Conservation (phyloP, 2,329 filamentous ascomycete genomes). For the Colletotrichum magnum region DNA sequence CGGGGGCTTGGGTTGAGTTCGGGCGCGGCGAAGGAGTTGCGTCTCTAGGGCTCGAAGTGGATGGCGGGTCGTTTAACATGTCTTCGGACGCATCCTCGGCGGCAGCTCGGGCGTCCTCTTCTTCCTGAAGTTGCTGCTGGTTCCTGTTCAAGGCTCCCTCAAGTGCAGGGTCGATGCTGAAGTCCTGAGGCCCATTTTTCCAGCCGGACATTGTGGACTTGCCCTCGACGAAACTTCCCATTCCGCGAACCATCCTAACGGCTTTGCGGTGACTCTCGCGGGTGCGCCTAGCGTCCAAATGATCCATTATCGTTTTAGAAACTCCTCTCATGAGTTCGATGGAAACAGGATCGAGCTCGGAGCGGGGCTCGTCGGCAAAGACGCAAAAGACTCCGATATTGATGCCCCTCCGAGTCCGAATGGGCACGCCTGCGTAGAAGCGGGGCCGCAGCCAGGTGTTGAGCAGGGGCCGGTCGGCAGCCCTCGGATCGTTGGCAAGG, state of each 20-base stretch:
- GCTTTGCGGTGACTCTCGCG: conserved; percentile 47
- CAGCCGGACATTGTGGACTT: conserved; percentile 48
- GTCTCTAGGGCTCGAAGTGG: not conserved
- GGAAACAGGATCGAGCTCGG: conserved; percentile 47
- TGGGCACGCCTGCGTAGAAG: conserved; percentile 60
- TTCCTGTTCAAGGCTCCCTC: conserved; percentile 41
- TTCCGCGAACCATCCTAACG: conserved; percentile 54
- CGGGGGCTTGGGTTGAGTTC: too few species aligned
- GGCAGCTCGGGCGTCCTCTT: conserved; percentile 45
- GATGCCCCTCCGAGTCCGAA: conserved; percentile 55
- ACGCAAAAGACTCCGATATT: conserved; percentile 59
- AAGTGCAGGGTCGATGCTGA: conserved; percentile 18
- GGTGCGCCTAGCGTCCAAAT: conserved; percentile 51
- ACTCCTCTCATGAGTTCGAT: conserved; percentile 45
- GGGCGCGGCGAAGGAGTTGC: too few species aligned
- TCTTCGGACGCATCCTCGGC: not conserved
- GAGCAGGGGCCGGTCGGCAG: conserved; percentile 46
- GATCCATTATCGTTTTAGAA: conserved; percentile 50
- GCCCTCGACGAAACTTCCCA: conserved; percentile 54
- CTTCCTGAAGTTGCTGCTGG: conserved; percentile 33
- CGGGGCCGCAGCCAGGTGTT: conserved; percentile 43
- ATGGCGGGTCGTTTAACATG: not conserved
- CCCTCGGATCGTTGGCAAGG: conserved; percentile 49
- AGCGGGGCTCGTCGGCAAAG: conserved; percentile 47
- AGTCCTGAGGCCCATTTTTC: conserved; percentile 23